Conservation (phyloP, 202 grass and related monocot genomes). For the Sporobolus alterniflorus region DNA sequence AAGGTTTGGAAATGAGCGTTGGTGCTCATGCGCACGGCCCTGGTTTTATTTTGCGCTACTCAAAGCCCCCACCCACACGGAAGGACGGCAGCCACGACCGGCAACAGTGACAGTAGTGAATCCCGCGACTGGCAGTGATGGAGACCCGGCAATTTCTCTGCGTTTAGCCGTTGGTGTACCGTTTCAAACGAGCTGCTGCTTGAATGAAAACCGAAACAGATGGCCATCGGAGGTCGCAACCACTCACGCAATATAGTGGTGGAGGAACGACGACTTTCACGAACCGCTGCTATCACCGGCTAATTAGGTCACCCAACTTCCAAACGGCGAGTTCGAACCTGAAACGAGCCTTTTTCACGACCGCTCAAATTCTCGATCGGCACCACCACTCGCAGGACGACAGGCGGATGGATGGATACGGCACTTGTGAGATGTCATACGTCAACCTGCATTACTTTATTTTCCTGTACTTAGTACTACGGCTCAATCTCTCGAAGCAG, state of each 20-base stretch:
- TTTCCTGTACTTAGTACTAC: not conserved
- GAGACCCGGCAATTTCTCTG: not conserved
- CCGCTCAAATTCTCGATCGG: not conserved
- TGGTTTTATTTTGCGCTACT: not conserved
- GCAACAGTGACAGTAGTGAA: too few relatives aligned
- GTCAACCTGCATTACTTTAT: not conserved
- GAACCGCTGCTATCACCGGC: not conserved
- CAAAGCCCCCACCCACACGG: too few relatives aligned
- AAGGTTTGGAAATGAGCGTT: not conserved
- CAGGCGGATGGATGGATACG: not conserved
- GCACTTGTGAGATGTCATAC: not conserved
- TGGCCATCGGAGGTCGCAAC: conserved; percentile 2
- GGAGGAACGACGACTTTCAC: conserved; percentile 10
- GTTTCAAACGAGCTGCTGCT: not conserved
- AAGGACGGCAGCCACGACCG: too few relatives aligned
- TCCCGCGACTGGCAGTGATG: not conserved
- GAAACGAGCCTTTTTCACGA: not conserved
- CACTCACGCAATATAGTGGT: not conserved
- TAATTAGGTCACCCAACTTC: conserved; percentile 10
- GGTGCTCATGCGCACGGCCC: too few relatives aligned
- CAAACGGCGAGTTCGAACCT: conserved; percentile 14
- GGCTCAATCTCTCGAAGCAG: not conserved
- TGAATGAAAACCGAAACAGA: not conserved
- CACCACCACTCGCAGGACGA: too few relatives aligned
- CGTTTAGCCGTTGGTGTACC: conserved; percentile 36